Conservation (phyloP, 2,329 filamentous ascomycete genomes). For the Ophiostoma sp. region DNA sequence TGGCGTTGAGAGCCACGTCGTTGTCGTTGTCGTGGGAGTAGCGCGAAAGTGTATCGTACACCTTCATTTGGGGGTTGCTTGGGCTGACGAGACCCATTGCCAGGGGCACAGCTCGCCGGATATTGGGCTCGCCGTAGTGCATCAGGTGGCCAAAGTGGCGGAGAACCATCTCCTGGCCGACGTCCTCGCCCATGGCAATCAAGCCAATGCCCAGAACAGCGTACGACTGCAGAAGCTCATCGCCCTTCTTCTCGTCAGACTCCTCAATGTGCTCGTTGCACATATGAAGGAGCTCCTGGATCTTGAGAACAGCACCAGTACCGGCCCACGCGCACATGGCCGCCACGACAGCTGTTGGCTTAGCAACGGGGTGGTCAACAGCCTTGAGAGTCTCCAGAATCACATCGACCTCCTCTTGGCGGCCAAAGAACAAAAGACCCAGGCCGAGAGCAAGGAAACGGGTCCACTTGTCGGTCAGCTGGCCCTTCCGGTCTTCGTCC, state of each 20-base stretch:
- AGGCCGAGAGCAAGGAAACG: constrained; percentile 92
- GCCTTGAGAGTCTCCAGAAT: constrained; percentile 95
- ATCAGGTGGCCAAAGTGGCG: constrained; percentile 96
- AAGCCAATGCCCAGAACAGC: constrained; percentile 90
- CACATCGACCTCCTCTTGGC: constrained; percentile 98
- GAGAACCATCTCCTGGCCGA: constrained; percentile 97
- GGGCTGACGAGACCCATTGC: constrained; percentile 96
- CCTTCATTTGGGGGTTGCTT: constrained; percentile 99
- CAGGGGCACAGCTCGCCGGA: constrained; percentile 88
- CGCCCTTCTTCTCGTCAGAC: constrained; percentile 87
- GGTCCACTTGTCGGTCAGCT: constrained; percentile 97
- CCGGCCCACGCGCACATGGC: constrained; percentile 98
- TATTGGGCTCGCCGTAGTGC: constrained; percentile 98
- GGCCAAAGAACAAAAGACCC: constrained; percentile 89
- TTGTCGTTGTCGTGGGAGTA: constrained; percentile 99
- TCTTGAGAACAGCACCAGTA: constrained; percentile 92
- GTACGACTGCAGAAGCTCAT: constrained; percentile 92
- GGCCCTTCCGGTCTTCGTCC: constrained; percentile 84
- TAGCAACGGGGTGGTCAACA: constrained; percentile 93
- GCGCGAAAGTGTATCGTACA: constrained; percentile 94
- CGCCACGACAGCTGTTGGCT: constrained; percentile 87
- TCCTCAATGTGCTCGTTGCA: constrained; percentile 98
- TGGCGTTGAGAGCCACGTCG: constrained; percentile 95
- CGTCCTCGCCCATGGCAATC: constrained; percentile 96
- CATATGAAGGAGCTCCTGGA: constrained; percentile 94